phyloP scores from a whole-genome alignment of 768 basidiomycete genomes.

The Leccinum pellstonianum region DNA sequence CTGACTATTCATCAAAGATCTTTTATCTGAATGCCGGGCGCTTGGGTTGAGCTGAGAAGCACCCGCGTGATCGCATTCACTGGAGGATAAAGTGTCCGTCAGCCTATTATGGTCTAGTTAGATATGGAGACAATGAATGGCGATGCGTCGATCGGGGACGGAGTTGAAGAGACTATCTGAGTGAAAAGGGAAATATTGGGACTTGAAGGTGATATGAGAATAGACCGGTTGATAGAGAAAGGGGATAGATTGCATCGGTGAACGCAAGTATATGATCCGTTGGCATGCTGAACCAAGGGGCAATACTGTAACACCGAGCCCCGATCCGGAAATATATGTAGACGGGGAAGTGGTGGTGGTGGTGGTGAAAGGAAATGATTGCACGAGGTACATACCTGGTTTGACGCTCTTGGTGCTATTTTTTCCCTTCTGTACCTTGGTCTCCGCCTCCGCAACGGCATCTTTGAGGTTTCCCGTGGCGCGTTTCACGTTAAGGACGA shows the following conservation, averaged over 20 bases:
- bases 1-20: constrained; percentile 51
- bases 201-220: not conserved
- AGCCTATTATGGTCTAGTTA: constrained; percentile 8
- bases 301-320: not conserved
- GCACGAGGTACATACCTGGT: constrained; percentile 36
- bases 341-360: not conserved
- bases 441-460: constrained; percentile 36
- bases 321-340: not conserved
- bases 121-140: constrained; percentile 4
- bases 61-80: constrained; percentile 79
- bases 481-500: constrained; percentile 70
- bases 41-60: constrained; percentile 79
- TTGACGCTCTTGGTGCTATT: constrained; percentile 41
- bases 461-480: constrained; percentile 71
- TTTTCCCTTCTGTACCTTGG: constrained; percentile 40
- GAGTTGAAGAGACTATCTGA: constrained; percentile 8
- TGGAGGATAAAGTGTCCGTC: constrained; percentile 26
- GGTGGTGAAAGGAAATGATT: not conserved
- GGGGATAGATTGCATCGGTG: not conserved
- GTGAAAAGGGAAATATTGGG: constrained; percentile 5
- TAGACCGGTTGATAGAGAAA: constrained; percentile 4
- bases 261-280: not conserved
- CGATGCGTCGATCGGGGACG: constrained; percentile 13
- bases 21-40: constrained; percentile 86
- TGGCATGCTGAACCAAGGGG: not conserved